Conservation (phyloP, 345 rosid species). For the Xanthoceras sorbifolium region DNA sequence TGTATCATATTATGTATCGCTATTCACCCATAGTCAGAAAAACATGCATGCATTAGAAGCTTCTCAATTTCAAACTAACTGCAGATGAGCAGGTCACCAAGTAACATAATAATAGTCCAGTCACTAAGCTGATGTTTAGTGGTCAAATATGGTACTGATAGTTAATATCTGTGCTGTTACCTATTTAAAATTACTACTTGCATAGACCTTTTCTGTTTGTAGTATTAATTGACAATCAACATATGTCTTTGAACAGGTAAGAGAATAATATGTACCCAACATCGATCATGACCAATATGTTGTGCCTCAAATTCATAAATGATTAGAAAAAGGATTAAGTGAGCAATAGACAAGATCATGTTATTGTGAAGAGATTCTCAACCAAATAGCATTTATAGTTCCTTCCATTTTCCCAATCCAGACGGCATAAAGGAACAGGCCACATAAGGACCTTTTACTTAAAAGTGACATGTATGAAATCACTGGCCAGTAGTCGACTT, state of each 20-base stretch:
- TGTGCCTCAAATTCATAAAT: neutral
- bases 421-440: neutral
- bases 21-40: neutral
- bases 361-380: neutral
- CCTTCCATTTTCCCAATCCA: conserved; percentile 1
- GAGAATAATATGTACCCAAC: neutral
- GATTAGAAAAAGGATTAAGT: conserved; percentile 2
- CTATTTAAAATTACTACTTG: neutral
- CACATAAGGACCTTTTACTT: neutral
- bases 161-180: neutral
- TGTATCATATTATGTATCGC: neutral
- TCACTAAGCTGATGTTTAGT: neutral
- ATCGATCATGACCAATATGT: neutral
- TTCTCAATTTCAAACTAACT: neutral
- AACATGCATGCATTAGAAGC: neutral
- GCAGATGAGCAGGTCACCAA: neutral
- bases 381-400: neutral
- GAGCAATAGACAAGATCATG: neutral
- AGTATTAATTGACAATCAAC: neutral
- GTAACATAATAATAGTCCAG: neutral
- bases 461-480: neutral
- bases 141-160: neutral
- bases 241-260: neutral
- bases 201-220: neutral
- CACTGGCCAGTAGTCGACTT: neutral